These are phyloP conservation scores for Talaromyces sp. DNA, from an alignment of 2,329 filamentous ascomycete species.

Conservation along the genomic window DNA sequence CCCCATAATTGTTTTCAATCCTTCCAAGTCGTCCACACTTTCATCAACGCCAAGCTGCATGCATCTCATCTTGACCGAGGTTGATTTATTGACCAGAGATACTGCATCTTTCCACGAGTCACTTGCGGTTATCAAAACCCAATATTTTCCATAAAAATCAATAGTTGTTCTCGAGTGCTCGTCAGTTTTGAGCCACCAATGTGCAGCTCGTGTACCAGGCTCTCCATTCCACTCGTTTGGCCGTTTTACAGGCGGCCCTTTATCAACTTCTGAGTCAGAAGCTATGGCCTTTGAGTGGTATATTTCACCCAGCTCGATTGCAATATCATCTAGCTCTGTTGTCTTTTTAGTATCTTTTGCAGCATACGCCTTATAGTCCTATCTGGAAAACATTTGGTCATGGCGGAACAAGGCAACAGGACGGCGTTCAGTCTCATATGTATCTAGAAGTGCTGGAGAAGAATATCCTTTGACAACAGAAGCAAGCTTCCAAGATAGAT, in stretches of 20 bases:
- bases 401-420: conserved; percentile 25
- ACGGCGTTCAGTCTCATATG: conserved; percentile 36
- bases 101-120: conserved; percentile 12
- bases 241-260: conserved; percentile 12
- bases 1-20: conserved; percentile 19
- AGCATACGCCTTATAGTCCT: conserved; percentile 17
- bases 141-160: conserved; percentile 23
- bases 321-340: conserved; percentile 18
- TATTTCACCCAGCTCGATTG: conserved; percentile 22
- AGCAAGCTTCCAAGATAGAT: conserved; percentile 53
- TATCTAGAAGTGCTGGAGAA: conserved; percentile 13
- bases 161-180: conserved; percentile 23
- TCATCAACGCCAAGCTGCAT: conserved; percentile 13
- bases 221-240: conserved; percentile 21
- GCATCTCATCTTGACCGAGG: conserved; percentile 2
- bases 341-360: conserved; percentile 2
- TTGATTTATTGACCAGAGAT: conserved; percentile 11
- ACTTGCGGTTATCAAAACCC: conserved; percentile 22
- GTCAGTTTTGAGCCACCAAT: conserved; percentile 22
- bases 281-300: conserved; percentile 20
- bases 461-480: conserved; percentile 33
- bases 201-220: conserved; percentile 27
- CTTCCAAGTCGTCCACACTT: conserved; percentile 3
- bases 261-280: not conserved
- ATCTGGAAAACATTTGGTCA: conserved; percentile 21